Conservation (phyloP, 108 stramenopile genomes). For the Cyclotella cryptica region DNA sequence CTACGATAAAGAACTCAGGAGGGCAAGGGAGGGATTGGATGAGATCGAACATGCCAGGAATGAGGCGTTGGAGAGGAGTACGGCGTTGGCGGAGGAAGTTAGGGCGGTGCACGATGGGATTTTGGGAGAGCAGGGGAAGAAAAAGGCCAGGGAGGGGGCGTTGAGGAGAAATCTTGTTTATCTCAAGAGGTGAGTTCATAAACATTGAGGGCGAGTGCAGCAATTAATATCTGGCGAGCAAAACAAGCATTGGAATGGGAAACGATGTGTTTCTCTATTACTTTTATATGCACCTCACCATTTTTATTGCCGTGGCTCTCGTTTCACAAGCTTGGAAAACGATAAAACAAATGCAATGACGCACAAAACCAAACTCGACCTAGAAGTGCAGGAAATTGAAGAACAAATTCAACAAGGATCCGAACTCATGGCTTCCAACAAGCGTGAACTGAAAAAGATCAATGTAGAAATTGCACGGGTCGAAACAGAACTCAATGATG, state of each 20-base stretch:
- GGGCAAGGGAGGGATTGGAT: slow-evolving; percentile 78
- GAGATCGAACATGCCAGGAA: slow-evolving; percentile 80
- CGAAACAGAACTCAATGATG: slow-evolving; percentile 56
- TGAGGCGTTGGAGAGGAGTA: slow-evolving; percentile 62
- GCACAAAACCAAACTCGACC: slow-evolving; percentile 64
- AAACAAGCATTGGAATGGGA: not conserved
- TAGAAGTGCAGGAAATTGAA: slow-evolving; percentile 76
- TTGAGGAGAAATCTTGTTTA: slow-evolving; percentile 63
- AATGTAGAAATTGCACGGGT: slow-evolving; percentile 62
- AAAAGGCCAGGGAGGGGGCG: slow-evolving; percentile 61
- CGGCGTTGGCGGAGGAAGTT: slow-evolving; percentile 66
- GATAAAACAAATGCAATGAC: slow-evolving; percentile 71
- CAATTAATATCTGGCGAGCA: not conserved
- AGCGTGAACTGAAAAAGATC: slow-evolving; percentile 65
- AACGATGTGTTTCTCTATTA: not conserved
- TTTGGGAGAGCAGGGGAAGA: slow-evolving; percentile 60
- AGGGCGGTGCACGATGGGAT: slow-evolving; percentile 74
- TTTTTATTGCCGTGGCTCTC: not conserved
- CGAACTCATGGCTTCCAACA: slow-evolving; percentile 61
- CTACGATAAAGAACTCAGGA: slow-evolving; percentile 94
- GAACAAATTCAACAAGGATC: slow-evolving; percentile 59
- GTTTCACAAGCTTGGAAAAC: slow-evolving; percentile 54
- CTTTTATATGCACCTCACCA: not conserved
- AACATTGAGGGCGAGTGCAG: not conserved
- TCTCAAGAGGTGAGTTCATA: slow-evolving; percentile 31